Evolutionary conservation across 1,284 basidiomycete genomes (phyloP).

Genomic region (Schizopora paradoxa): DNA sequence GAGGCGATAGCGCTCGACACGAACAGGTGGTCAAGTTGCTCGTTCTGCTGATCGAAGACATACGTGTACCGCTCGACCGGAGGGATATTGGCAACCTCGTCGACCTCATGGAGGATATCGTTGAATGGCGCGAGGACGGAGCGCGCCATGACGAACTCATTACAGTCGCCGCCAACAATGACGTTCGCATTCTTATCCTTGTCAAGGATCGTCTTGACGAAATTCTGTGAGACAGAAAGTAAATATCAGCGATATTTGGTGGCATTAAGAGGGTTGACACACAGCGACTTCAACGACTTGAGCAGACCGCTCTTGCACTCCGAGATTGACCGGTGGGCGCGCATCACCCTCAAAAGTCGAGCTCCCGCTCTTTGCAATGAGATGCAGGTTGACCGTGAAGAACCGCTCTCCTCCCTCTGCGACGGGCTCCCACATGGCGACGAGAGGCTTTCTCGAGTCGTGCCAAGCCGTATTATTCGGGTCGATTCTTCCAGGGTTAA

Average conservation of each 20-base stretch:
- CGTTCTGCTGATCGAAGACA: conserved; percentile 52
- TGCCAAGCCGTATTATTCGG: conserved; percentile 51
- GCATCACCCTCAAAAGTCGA: conserved; percentile 50
- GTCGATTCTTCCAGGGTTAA: conserved; percentile 60
- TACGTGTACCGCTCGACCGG: conserved; percentile 55
- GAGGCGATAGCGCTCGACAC: conserved; percentile 42
- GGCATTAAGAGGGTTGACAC: conserved; percentile 1
- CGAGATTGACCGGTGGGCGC: conserved; percentile 53
- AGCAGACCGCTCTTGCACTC: conserved; percentile 39
- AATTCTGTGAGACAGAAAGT: conserved; percentile 34
- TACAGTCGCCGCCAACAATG: conserved; percentile 57
- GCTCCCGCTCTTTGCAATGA: conserved; percentile 54
- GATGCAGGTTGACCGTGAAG: conserved; percentile 58
- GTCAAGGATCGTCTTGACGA: conserved; percentile 42
- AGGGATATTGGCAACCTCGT: conserved; percentile 44
- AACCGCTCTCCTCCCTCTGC: conserved; percentile 35
- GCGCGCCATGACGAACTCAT: conserved; percentile 51
- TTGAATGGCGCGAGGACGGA: conserved; percentile 45
- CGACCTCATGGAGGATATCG: conserved; percentile 41
- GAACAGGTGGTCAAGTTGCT: conserved; percentile 56
- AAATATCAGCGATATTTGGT: neutral
- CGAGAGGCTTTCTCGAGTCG: conserved; percentile 55
- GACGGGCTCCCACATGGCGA: conserved; percentile 48
- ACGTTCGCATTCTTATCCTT: conserved; percentile 44
- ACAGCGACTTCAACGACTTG: conserved; percentile 50